Evolutionary conservation across 2,329 filamentous ascomycete genomes (phyloP).

Genomic region (Exophiala phaeomuriformis): DNA sequence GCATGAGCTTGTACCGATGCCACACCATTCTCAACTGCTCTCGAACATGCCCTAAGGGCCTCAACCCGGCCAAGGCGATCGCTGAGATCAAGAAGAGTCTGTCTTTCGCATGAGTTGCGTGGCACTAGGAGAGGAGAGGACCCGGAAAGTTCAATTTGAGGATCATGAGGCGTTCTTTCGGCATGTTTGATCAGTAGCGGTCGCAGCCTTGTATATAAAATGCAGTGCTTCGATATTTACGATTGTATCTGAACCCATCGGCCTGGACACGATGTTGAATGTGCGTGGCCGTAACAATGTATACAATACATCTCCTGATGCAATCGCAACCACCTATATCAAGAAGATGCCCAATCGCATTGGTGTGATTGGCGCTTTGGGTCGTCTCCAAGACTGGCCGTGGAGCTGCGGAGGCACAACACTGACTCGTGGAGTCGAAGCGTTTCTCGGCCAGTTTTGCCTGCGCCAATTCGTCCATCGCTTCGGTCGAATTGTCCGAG

Average conservation of each 20-base stretch:
- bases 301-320: background rate
- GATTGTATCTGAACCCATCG: background rate
- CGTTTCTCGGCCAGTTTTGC: background rate
- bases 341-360: background rate
- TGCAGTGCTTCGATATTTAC: background rate
- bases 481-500: background rate
- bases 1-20: constrained; percentile 97
- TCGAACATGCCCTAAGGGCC: constrained; percentile 92
- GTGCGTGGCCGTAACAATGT: background rate
- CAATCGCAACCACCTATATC: background rate
- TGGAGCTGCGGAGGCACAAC: background rate
- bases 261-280: too few relatives aligned
- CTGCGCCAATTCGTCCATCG: background rate
- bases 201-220: constrained; percentile 5
- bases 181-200: background rate
- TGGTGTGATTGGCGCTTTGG: background rate
- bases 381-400: background rate
- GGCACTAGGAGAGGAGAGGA: background rate
- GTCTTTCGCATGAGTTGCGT: constrained; percentile 41
- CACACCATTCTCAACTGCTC: constrained; percentile 99
- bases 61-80: constrained; percentile 93
- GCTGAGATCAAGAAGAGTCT: constrained; percentile 98
- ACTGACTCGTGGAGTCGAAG: background rate
- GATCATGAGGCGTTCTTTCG: background rate
- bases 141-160: background rate